Percentiles rank a stretch among this genome's conserved stretches.
Evolutionary conservation across 306 rosid species (phyloP).

Genomic region (Trifolium dubium): DNA sequence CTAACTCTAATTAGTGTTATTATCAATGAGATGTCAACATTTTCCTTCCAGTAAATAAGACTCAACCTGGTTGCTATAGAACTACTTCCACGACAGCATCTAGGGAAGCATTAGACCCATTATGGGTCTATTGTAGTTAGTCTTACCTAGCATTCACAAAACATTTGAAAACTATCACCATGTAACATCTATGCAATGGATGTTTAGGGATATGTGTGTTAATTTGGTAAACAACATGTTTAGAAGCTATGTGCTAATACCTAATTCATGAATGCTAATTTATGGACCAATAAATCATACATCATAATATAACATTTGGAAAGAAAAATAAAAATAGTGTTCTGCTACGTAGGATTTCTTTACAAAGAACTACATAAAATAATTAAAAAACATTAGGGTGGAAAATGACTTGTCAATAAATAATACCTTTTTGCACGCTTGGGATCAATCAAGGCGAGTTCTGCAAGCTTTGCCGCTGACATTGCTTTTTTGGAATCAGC

Average conservation of each 20-base stretch:
- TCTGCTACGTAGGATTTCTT: neutral
- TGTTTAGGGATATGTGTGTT: neutral
- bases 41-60: neutral
- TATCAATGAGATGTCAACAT: constrained; percentile 7
- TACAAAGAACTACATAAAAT: neutral
- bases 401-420: constrained; percentile 20
- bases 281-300: constrained; percentile 3
- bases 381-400: constrained; percentile 6
- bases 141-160: neutral
- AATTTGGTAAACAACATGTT: neutral
- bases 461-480: constrained; percentile 91
- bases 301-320: neutral
- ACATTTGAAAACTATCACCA: constrained; percentile 27
- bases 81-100: constrained; percentile 2
- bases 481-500: constrained; percentile 82
- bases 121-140: neutral
- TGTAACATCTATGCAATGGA: neutral
- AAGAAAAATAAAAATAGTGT: neutral
- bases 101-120: neutral
- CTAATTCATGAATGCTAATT: constrained; percentile 16
- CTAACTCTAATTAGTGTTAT: constrained; percentile 19
- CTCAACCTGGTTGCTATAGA: neutral
- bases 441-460: constrained; percentile 90
- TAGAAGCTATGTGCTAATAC: neutral
- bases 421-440: constrained; percentile 92